Conservation (phyloP, 495 filamentous ascomycete genomes). For the Aspergillus affinis region DNA sequence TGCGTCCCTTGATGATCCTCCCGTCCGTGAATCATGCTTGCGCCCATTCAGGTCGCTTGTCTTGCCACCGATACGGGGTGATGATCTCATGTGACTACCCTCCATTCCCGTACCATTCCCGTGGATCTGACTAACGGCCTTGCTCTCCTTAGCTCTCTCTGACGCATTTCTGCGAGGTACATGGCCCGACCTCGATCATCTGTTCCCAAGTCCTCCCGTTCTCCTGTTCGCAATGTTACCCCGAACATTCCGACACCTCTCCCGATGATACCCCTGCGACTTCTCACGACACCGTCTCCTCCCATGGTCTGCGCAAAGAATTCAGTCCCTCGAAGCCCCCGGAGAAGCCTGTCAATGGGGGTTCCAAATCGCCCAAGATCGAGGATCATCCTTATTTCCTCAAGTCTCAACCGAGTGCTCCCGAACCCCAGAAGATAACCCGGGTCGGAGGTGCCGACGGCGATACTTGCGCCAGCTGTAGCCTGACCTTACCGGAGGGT, state of each 20-base stretch:
- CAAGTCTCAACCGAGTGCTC: conserved; percentile 30
- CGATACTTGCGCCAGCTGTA: conserved; percentile 60
- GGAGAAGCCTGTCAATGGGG: conserved; percentile 17
- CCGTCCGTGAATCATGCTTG: background rate
- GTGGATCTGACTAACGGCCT: conserved; percentile 2
- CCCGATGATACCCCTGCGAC: conserved; percentile 34
- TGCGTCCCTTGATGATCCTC: background rate
- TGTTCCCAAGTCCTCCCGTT: conserved; percentile 87
- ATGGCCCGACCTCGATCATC: conserved; percentile 92
- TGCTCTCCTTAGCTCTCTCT: conserved; percentile 69
- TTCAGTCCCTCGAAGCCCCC: conserved; percentile 17
- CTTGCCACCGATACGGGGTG: background rate
- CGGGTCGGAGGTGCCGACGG: conserved; percentile 38
- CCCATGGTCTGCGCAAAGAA: conserved; percentile 21
- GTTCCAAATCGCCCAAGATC: conserved; percentile 36
- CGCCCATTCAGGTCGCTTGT: background rate
- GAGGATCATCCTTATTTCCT: conserved; percentile 49
- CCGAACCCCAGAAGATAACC: conserved; percentile 34
- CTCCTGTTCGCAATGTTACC: conserved; percentile 70
- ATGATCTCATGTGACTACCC: background rate
- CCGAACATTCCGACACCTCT: conserved; percentile 34
- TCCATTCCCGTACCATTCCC: background rate
- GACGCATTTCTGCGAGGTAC: conserved; percentile 94
- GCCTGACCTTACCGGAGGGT: conserved; percentile 53
- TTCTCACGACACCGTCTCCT: conserved; percentile 29